phyloP scores from a whole-genome alignment of 1,284 basidiomycete genomes.

The Calocybe gambosa region DNA sequence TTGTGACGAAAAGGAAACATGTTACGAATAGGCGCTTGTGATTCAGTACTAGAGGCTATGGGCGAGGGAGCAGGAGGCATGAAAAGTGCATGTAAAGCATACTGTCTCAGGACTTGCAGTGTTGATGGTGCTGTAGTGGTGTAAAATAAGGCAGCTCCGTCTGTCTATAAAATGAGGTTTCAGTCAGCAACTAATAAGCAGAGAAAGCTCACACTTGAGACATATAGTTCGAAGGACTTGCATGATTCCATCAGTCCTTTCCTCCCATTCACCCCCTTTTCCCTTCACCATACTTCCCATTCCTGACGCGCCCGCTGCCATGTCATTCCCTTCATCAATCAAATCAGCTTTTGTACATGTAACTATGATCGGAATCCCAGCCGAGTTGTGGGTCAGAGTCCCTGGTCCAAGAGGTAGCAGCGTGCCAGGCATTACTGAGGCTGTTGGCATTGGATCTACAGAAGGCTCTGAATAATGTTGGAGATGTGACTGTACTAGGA shows the following conservation, averaged over 20 bases:
- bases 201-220: slow-evolving; percentile 69
- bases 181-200: background rate
- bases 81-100: slow-evolving; percentile 84
- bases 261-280: slow-evolving; percentile 89
- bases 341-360: slow-evolving; percentile 89
- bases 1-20: slow-evolving; percentile 83
- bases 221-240: slow-evolving; percentile 90
- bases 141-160: slow-evolving; percentile 91
- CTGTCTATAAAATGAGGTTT: slow-evolving; percentile 33
- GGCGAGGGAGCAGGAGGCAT: slow-evolving; percentile 64
- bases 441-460: slow-evolving; percentile 51
- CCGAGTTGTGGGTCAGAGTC: slow-evolving; percentile 73
- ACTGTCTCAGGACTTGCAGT: slow-evolving; percentile 76
- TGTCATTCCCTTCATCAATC: slow-evolving; percentile 75
- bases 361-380: slow-evolving; percentile 85
- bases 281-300: slow-evolving; percentile 83
- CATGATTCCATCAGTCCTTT: slow-evolving; percentile 92
- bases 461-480: slow-evolving; percentile 88
- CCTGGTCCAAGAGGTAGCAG: slow-evolving; percentile 76
- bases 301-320: slow-evolving; percentile 61
- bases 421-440: slow-evolving; percentile 51
- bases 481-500: slow-evolving; percentile 77
- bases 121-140: slow-evolving; percentile 82
- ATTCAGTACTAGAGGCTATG: slow-evolving; percentile 37
- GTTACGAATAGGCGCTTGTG: slow-evolving; percentile 55